phyloP scores from a whole-genome alignment of 192 early-diverging fungal species.

The Lunasporangiospora selenospora region DNA sequence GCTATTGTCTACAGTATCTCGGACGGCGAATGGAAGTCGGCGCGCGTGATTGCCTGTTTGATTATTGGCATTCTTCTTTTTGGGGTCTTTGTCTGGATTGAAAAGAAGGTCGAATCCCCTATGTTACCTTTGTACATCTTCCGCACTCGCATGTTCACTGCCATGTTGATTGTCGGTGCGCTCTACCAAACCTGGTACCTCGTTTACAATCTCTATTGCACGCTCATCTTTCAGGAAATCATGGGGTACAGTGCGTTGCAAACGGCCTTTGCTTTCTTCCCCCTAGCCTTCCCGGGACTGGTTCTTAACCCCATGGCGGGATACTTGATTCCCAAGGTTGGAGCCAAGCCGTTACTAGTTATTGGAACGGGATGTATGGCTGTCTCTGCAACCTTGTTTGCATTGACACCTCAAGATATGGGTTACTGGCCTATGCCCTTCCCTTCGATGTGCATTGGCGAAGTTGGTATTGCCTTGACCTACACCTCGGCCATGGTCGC shows the following conservation, averaged over 20 bases:
- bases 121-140: slow-evolving; percentile 52
- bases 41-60: slow-evolving; percentile 42
- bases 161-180: slow-evolving; percentile 53
- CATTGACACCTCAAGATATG: slow-evolving; percentile 17
- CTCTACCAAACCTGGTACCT: slow-evolving; percentile 50
- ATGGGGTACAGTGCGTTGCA: slow-evolving; percentile 50
- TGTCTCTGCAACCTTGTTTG: slow-evolving; percentile 35
- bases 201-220: slow-evolving; percentile 53
- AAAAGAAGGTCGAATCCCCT: slow-evolving; percentile 45
- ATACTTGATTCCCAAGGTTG: slow-evolving; percentile 49
- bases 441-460: slow-evolving; percentile 46
- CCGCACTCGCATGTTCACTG: slow-evolving; percentile 54
- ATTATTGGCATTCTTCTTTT: slow-evolving; percentile 46
- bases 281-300: slow-evolving; percentile 48
- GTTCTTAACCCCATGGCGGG: slow-evolving; percentile 42
- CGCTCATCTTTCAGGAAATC: slow-evolving; percentile 59
- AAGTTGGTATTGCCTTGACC: slow-evolving; percentile 44
- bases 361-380: slow-evolving; percentile 32
- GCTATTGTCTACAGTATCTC: slow-evolving; percentile 46
- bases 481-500: slow-evolving; percentile 51
- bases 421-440: slow-evolving; percentile 46
- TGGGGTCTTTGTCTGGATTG: slow-evolving; percentile 45
- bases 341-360: slow-evolving; percentile 32
- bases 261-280: slow-evolving; percentile 55
- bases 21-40: slow-evolving; percentile 47